phyloP scores from a whole-genome alignment of 371 early-diverging fungal genomes.

The Quaeritorhiza haematococci region DNA sequence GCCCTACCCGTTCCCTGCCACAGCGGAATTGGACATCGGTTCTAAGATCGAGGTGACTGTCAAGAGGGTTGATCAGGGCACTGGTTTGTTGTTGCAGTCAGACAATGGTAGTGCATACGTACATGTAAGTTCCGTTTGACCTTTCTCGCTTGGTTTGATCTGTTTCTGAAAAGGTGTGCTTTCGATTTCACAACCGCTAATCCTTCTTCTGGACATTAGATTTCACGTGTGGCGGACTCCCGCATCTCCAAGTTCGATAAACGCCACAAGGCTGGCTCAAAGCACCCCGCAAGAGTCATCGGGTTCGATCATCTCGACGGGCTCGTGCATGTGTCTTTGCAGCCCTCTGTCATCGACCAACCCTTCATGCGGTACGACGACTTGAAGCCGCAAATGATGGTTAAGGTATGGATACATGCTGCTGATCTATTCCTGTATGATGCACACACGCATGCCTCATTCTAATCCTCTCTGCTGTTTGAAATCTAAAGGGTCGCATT shows the following conservation, averaged over 20 bases:
- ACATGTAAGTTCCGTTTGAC: slow-evolving; percentile 47
- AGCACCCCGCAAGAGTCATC: slow-evolving; percentile 72
- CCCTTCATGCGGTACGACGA: slow-evolving; percentile 65
- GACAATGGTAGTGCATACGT: slow-evolving; percentile 54
- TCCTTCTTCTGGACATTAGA: slow-evolving; percentile 26
- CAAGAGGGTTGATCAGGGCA: slow-evolving; percentile 46
- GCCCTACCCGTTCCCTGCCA: slow-evolving; percentile 18
- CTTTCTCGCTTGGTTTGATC: not conserved
- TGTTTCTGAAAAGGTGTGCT: not conserved
- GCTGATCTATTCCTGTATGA: slow-evolving; percentile 3
- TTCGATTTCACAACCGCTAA: not conserved
- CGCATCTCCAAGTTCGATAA: slow-evolving; percentile 49
- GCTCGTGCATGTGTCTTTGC: slow-evolving; percentile 62
- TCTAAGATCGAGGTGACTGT: slow-evolving; percentile 55
- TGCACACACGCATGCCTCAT: not conserved
- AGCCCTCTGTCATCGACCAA: slow-evolving; percentile 64
- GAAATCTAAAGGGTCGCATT: slow-evolving; percentile 39
- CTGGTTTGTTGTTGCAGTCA: slow-evolving; percentile 52
- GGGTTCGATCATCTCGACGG: slow-evolving; percentile 74
- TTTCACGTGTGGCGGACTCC: slow-evolving; percentile 69
- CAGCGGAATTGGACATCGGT: slow-evolving; percentile 48
- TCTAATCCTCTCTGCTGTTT: slow-evolving; percentile 1
- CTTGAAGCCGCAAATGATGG: slow-evolving; percentile 59
- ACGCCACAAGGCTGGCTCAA: slow-evolving; percentile 57
- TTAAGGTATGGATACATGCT: slow-evolving; percentile 60